Base-by-base conservation (phyloP, 257 asterid species). In the Solanum pimpinellifolium region DNA sequence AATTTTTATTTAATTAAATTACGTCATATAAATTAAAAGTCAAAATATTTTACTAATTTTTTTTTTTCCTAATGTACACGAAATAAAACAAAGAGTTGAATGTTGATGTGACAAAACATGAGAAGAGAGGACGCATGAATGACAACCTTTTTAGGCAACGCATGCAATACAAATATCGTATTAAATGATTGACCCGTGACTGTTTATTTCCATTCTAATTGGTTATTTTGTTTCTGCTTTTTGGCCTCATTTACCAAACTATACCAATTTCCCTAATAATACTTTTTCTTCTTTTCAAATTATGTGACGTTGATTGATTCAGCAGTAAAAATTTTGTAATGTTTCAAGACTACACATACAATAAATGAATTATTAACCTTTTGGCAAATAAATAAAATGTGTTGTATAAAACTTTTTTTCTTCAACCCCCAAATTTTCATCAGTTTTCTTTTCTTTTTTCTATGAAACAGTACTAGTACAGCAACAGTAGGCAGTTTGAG, bases 241-340 rank as follows among this genome's bases (percentile, higher is more conserved):
- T 80, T 88, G 91, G 81, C 83, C 31, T 73, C 56, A 85, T 85
- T 90, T 86, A 88, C 90, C 92, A 85, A 88, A 87, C 89, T 74
- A 74, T 74, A 74, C 11, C 56, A 73, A 59, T 29, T 65, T 86
- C 46, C 39, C 15, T 44, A n/a, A 15, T 29, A 14, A 20, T 14
- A n/a, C n/a, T 42, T 1, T 25, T 65, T 11, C 18, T n/a, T 2
- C 15, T 0, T 62, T n/a, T 9, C 6, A 62, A 23, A 3, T 62
- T 62, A 62, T 10, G 7, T 23, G 15, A 21, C 4, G 7, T 5
- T 3, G 10, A 25, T 66, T 25, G 1, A 25, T 6, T 25, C 1
- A 6, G 7, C 3, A 25, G 2, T 1, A 25, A 66, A 66, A n/a
- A 4, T 3, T 9, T n/a, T n/a, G 3, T 62, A n/a, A 49, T 62